Conservation (phyloP, 1,139 yeast species). For the Yamadazyma siamensis region DNA sequence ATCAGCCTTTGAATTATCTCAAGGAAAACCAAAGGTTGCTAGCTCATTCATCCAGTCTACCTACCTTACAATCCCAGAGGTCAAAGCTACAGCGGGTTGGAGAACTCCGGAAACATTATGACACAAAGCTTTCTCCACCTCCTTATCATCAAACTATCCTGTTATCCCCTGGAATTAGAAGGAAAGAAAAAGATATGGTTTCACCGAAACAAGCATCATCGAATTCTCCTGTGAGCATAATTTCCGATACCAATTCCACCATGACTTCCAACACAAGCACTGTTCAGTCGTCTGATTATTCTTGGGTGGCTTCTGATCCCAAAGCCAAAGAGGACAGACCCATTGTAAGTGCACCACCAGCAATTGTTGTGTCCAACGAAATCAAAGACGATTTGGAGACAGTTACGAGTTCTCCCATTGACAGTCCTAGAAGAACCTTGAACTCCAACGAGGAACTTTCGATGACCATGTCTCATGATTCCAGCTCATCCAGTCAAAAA, state of each 20-base stretch:
- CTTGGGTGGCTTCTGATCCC: too few species aligned
- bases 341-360: conserved; percentile 10
- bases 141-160: conserved; percentile 7
- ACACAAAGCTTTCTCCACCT: conserved; percentile 13
- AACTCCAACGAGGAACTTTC: conserved; percentile 29
- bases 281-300: conserved; percentile 24
- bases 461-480: too few species aligned
- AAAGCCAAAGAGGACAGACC: background rate
- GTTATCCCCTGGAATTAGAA: conserved; percentile 3
- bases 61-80: conserved; percentile 16
- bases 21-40: conserved; percentile 14
- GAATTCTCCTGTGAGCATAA: conserved; percentile 27
- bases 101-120: conserved; percentile 10
- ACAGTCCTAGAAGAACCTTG: conserved; percentile 23
- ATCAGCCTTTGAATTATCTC: conserved; percentile 4
- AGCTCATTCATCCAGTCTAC: conserved; percentile 43
- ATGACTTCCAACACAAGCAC: conserved; percentile 29
- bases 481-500: too few species aligned
- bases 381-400: conserved; percentile 1
- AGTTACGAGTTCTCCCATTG: conserved; percentile 5
- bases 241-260: conserved; percentile 28
- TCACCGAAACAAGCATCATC: conserved; percentile 13
- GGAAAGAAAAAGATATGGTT: conserved; percentile 7
- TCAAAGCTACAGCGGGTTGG: conserved; percentile 11
- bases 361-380: conserved; percentile 14